Evolutionary conservation across 1,284 basidiomycete genomes (phyloP), one percentile per base, ranked within the genome.

Genomic region (Cutaneotrichosporon cavernicola): DNA sequence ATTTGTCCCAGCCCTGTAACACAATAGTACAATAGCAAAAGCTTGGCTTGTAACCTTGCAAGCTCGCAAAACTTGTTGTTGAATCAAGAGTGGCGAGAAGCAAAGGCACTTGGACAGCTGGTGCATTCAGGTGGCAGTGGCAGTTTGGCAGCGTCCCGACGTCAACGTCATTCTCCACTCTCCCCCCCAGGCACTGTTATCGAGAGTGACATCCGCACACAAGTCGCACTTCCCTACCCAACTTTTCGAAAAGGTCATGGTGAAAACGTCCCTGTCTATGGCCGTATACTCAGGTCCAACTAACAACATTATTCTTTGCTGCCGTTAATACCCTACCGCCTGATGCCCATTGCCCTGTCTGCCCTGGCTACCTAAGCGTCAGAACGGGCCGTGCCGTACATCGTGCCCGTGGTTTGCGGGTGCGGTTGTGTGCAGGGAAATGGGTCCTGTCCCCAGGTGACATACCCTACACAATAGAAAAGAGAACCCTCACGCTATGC

Each of bases 331-430:
- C 38, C 38, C 36, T 10, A 10, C 36, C 36, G 1, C 38, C 38
- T 40, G 13, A 26, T 26, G 8, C 47, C 47, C 47, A 22, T 21
- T 26, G 47, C n/a, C 50, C 26, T 6, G 26, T 31, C 4, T 16
- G 7, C 50, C 50, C 22, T 30, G 22, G 22, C 50, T 14, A 7
- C 8, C 26, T 13, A 31, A 30, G 22, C 50, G 22, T 26, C 14
- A 26, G 30, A 30, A 51, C 50, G 50, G 30, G 50, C 22, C 26
- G 30, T 51, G 50, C 50, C 50, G 47, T 49, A 49, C 47, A 49
- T 40, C 13, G 50, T 31, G 31, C 50, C 50, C 50, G 50, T 49
- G 47, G 21, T 31, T 31, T 51, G 50, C 50, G 50, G 50, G 50
- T 51, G 50, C 50, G 18, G 22, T 26, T 4, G 8, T 22, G n/a